Evolutionary conservation across 805 yeast genomes (phyloP), one percentile per base, ranked within the genome.

Genomic region (Candida montana): DNA sequence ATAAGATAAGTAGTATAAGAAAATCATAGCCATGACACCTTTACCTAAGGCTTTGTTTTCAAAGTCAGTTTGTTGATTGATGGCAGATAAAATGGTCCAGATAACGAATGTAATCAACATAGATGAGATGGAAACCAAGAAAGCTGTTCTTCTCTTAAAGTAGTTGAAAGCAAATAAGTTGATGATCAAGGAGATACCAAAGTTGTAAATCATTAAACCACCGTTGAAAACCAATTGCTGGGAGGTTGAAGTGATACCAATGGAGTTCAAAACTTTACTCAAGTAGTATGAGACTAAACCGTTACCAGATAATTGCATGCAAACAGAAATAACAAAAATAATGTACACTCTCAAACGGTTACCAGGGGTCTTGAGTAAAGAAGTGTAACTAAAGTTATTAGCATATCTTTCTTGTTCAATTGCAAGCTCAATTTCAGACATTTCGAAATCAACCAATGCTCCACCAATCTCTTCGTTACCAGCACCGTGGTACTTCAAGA

Each of bases 221-320:
- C 72, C 77, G 52, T 74, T 75, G 52, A 75, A 65, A 37, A 68
- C 51, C 38, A 74, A 64, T 56, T 75, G 74, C 40, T 60, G 54
- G 35, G 54, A 54, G 17, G 63, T 56, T 15, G 60, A 63, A 37
- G 73, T 71, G 49, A 75, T 72, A 44, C 81, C 80, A 54, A 75
- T 73, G 16, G 75, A 68, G 41, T 58, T 54, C 48, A 76, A 65
- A 8, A 76, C 81, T 46, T 66, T 63, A 44, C 63, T 62, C 46
- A 74, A 59, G 55, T 74, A 74, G 62, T 71, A 73, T 4, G 75
- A 66, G 17, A 72, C 73, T 40, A 73, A 57, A 40, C 74, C 75
- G 50, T 71, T 71, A 49, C 78, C 78, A n/a, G 75, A 67, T 31
- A 69, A 51, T 51, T 70, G 75, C 67, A 62, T 62, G 46, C 65